Conservation (phyloP, 805 yeast species). For the Wickerhamia fluorescens region DNA sequence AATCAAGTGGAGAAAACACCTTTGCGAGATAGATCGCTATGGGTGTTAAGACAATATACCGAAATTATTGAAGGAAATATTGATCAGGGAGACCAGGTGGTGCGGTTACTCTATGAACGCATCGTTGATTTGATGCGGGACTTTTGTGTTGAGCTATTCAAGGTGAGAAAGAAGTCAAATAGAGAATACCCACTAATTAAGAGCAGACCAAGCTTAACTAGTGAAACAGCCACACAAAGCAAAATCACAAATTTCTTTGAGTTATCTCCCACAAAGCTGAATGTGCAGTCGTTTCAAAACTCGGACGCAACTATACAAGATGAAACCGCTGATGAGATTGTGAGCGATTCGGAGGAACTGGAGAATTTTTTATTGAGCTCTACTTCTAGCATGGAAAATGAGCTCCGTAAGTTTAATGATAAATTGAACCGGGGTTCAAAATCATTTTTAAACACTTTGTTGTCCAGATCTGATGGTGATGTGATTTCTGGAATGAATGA, state of each 20-base stretch:
- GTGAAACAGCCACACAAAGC: conserved; percentile 5
- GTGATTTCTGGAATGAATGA: not conserved
- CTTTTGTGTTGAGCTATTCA: conserved; percentile 6
- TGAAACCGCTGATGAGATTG: conserved; percentile 9
- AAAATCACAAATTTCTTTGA: conserved; percentile 7
- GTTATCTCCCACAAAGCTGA: conserved; percentile 1
- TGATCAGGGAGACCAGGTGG: conserved; percentile 1
- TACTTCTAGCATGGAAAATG: conserved; percentile 17
- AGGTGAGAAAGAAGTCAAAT: conserved; percentile 2
- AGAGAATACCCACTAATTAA: conserved; percentile 5
- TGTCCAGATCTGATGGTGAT: not conserved
- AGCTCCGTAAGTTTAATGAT: conserved; percentile 11
- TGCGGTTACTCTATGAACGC: conserved; percentile 2
- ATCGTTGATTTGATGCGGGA: conserved; percentile 5
- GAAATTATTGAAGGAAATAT: conserved; percentile 1
- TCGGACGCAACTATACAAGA: not conserved
- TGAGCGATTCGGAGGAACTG: conserved; percentile 16
- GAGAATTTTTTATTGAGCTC: too few species aligned
- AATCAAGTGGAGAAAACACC: conserved; percentile 11
- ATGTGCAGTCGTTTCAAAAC: not conserved
- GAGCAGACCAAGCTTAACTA: too few species aligned
- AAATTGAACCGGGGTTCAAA: not conserved
- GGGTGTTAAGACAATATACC: conserved; percentile 9
- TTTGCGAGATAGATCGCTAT: conserved; percentile 13
- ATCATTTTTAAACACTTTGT: not conserved